These are phyloP conservation scores for Papiliotrema fonsecae DNA, from an alignment of 1,284 basidiomycete species.

Conservation along the genomic window DNA sequence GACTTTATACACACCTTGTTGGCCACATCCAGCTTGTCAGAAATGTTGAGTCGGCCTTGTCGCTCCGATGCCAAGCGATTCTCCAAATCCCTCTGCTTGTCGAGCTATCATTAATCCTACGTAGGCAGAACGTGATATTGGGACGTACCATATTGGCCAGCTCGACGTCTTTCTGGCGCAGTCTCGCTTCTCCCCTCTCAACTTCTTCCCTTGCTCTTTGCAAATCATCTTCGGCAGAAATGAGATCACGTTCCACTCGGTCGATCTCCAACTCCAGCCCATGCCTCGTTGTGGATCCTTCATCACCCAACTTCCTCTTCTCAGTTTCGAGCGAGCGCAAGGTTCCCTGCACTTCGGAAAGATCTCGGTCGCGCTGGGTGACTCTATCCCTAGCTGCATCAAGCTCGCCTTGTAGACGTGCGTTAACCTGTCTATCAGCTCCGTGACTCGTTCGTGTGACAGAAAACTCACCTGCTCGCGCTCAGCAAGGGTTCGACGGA, in stretches of 20 bases:
- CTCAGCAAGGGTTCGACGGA: conserved; percentile 44
- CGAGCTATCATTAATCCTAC: conserved; percentile 50
- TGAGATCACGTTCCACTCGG: conserved; percentile 76
- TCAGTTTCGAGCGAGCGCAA: conserved; percentile 56
- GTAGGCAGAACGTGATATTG: neutral
- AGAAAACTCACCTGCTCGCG: conserved; percentile 40
- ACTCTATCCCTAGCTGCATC: conserved; percentile 49
- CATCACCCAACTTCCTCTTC: conserved; percentile 66
- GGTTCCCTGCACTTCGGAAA: conserved; percentile 67
- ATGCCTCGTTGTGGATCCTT: conserved; percentile 74
- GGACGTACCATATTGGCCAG: conserved; percentile 60
- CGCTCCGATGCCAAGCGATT: conserved; percentile 72
- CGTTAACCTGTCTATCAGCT: conserved; percentile 24
- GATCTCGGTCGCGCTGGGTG: conserved; percentile 54
- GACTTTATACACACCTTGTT: conserved; percentile 49
- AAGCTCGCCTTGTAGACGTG: conserved; percentile 42
- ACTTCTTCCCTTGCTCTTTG: conserved; percentile 67
- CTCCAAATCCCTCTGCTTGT: conserved; percentile 71
- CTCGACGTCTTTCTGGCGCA: conserved; percentile 63
- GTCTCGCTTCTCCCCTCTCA: conserved; percentile 60
- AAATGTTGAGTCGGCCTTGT: conserved; percentile 72
- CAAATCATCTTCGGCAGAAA: conserved; percentile 74
- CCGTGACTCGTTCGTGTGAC: neutral
- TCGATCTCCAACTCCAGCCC: conserved; percentile 88
- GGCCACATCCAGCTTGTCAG: conserved; percentile 76